Base-by-base conservation (phyloP, 371 early-diverging fungal species). In the Mucor mucedo region DNA sequence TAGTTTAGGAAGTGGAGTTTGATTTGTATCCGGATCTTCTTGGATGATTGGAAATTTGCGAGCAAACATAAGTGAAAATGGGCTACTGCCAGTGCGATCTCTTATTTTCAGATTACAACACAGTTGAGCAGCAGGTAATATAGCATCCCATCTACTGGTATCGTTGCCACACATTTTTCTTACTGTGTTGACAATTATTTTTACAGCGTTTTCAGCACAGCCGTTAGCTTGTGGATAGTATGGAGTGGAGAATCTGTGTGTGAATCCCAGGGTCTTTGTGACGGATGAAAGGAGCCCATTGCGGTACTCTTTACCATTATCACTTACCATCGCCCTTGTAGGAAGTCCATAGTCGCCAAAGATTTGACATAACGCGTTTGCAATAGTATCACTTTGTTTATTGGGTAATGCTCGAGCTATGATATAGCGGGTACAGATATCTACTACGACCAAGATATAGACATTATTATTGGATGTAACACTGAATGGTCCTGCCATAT, bases 301-400 rank as follows among this genome's bases (percentile, higher is more conserved):
- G 0, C 52, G 42, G 27, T 68, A 72, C 60, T 78, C 72, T 30
- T 52, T 59, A n/a, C 75, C 78, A 63, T 74, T 77, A 55, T 74
- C 70, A 4, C 42, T 39, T 58, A 63, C 63, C 1, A 69, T 56
- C 2, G 72, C 49, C 27, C 39, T 33, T 11, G 13, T 16, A 9
- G 68, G 61, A 14, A 70, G 33, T 3, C 73, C 73, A 55, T 69
- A 75, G 44, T 63, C 62, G 41, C 61, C 66, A 39, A 70, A 78
- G 11, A 71, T 52, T 16, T 68, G 29, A 0, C 68, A 30, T 0
- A 68, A 30, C 27, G 49, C 28, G 50, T 65, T 50, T 11, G 62
- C 74, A 39, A 77, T 39, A 2, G 69, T 69, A 28, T 45, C 56
- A 29, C 58, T 45, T 29, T 48, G 44, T 48, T 77, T 73, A 52